Evolutionary conservation across 306 rosid genomes (phyloP).

Genomic region (Clitoria ternatea): DNA sequence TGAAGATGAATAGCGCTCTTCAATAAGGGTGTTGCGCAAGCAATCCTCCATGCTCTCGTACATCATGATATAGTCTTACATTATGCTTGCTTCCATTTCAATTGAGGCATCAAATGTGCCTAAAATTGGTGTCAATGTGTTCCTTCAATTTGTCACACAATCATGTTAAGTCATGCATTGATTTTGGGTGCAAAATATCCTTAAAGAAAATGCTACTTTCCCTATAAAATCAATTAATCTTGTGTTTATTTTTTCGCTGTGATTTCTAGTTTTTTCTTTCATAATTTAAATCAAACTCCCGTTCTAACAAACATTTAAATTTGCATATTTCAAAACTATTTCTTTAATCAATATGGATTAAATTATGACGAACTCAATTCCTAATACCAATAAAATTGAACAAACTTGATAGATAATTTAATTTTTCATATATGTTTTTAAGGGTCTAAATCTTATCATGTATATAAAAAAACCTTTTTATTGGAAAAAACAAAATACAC

Average conservation of each 20-base stretch:
- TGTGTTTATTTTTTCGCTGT: background rate
- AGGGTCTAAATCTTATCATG: no score
- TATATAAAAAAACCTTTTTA: no score
- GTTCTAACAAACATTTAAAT: background rate
- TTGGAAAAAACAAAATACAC: no score
- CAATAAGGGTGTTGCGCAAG: background rate
- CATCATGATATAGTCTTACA: slow-evolving; percentile 17
- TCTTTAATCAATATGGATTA: background rate
- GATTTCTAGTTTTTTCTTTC: background rate
- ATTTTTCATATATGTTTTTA: no score
- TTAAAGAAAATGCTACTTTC: background rate
- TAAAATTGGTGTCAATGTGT: background rate
- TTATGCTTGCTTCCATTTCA: slow-evolving; percentile 25
- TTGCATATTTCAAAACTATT: no score
- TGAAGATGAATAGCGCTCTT: no score
- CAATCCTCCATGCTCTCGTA: slow-evolving; percentile 5
- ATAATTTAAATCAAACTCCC: background rate
- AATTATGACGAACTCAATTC: background rate
- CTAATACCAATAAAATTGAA: background rate
- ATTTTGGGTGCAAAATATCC: background rate
- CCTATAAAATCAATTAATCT: background rate
- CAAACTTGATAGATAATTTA: no score
- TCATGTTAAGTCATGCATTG: slow-evolving; percentile 10
- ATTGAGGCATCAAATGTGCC: slow-evolving; percentile 19
- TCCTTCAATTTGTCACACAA: slow-evolving; percentile 9